These are phyloP conservation scores for Irpex rosettiformis DNA, from an alignment of 1,284 basidiomycete species.

Conservation along the genomic window DNA sequence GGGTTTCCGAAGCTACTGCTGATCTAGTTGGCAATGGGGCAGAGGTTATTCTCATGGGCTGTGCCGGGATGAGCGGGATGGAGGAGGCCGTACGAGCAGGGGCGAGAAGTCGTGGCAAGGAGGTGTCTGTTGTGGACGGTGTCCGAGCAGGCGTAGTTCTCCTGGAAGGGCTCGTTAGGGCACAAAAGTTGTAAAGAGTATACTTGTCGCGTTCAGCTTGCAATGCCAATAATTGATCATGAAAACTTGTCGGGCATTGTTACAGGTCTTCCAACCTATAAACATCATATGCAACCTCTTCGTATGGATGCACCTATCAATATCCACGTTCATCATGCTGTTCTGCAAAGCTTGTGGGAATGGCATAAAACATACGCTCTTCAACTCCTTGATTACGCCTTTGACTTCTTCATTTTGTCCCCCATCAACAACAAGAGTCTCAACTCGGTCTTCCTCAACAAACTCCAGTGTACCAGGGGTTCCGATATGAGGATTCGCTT, in stretches of 20 bases:
- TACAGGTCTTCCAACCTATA: conserved; percentile 46
- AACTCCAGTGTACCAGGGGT: conserved; percentile 37
- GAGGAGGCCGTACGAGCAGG: conserved; percentile 35
- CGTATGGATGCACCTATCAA: conserved; percentile 50
- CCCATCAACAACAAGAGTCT: conserved; percentile 45
- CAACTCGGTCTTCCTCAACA: conserved; percentile 53
- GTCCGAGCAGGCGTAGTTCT: conserved; percentile 26
- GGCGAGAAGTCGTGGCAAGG: conserved; percentile 23
- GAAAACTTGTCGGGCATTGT: not conserved
- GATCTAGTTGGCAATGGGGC: conserved; percentile 22
- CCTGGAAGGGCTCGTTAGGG: conserved; percentile 20
- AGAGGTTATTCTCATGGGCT: conserved; percentile 42
- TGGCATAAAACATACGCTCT: conserved; percentile 35
- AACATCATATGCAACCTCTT: conserved; percentile 56
- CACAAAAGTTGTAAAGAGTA: conserved; percentile 19
- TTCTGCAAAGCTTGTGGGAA: not conserved
- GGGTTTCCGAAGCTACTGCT: conserved; percentile 33
- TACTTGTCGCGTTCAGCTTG: not conserved
- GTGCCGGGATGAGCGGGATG: conserved; percentile 48
- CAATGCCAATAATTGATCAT: too few species aligned
- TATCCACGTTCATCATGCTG: not conserved
- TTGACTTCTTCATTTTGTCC: conserved; percentile 34
- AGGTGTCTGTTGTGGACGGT: conserved; percentile 41
- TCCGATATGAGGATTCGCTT: conserved; percentile 45
- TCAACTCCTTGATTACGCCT: conserved; percentile 41